Base-by-base conservation (phyloP, 768 basidiomycete genomes). In the Panaeolus cyanescens region DNA sequence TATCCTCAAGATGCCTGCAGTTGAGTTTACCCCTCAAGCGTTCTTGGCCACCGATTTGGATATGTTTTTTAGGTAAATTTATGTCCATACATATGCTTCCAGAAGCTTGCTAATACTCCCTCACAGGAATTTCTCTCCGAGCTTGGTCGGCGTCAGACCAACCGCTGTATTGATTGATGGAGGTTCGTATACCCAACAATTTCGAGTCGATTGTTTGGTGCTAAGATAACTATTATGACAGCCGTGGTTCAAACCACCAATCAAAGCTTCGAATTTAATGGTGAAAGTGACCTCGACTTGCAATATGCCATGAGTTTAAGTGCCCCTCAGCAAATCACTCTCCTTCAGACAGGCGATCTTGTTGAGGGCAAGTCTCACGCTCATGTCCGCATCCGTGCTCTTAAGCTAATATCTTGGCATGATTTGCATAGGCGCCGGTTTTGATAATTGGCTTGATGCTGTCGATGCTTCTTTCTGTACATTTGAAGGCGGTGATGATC, bases 261-360 rank as follows among this genome's bases (percentile, higher is more conserved):
- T 22, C 64, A 69, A 63, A 74, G 79, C 42, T 83, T 84, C 63
- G 63, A 74, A 8, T 75, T 74, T 68, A 85, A 85, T 61, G 84
- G 80, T 60, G 85, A 88, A 66, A 81, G 83, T 25, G 74, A 85
- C 61, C 76, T 88, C n/a, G 86, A 87, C 68, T 74, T 88, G 13
- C 74, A 86, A 70, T 86, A 84, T 59, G 79, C 77, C 22, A 84
- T 86, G 83, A 71, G 75, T 8, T 72, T 86, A 17, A 75, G 74
- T 6, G 71, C 66, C 17, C 68, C 71, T 1, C 80, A 80, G 59
- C 62, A 64, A 12, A 74, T 82, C 8, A 79, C 75, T 1, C 71
- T 83, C 55, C 79, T 80, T 32, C 81, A 83, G 60, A 77, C 74
- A 10, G 81, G 81, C 5, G 80, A 81, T 64, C 67, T 79, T 22